A percentile compares a stretch with the other conserved stretches of the same genome.
Conservation (phyloP, 139 green algal genomes). For the Chlorella sp. region DNA sequence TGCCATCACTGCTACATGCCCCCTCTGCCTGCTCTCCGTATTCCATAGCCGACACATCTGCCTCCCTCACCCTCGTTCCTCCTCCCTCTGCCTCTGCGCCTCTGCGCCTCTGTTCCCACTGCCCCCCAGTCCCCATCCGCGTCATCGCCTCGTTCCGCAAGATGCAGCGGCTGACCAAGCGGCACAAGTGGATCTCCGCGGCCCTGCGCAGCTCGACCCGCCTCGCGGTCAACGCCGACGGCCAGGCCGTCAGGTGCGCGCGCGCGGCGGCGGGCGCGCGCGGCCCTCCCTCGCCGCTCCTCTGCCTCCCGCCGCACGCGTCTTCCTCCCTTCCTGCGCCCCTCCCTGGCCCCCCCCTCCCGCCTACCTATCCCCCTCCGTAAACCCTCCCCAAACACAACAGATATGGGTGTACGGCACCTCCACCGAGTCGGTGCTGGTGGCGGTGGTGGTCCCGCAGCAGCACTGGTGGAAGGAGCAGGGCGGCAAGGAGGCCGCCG, state of each 20-base stretch:
- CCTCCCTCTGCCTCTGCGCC: too few relatives aligned
- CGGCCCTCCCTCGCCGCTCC: too few relatives aligned
- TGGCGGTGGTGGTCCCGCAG: constrained; percentile 89
- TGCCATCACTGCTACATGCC: too few relatives aligned
- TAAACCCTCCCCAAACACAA: neutral
- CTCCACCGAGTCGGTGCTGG: constrained; percentile 63
- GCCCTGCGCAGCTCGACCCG: constrained; percentile 35
- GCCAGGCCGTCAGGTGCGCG: constrained; percentile 31
- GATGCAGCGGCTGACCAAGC: constrained; percentile 50
- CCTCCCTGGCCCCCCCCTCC: neutral
- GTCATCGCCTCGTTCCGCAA: constrained; percentile 64
- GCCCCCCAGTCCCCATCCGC: constrained; percentile 64
- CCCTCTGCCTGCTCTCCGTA: too few relatives aligned
- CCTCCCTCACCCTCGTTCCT: too few relatives aligned
- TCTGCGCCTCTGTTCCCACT: too few relatives aligned
- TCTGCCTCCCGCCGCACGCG: too few relatives aligned
- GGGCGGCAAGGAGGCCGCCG: neutral
- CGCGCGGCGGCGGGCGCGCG: too few relatives aligned
- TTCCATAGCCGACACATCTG: too few relatives aligned
- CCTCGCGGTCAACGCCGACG: constrained; percentile 42
- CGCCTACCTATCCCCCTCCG: neutral
- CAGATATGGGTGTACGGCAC: constrained; percentile 89
- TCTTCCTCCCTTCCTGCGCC: neutral
- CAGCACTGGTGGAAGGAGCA: constrained; percentile 44
- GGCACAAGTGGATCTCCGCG: constrained; percentile 36